These are phyloP conservation scores for Bolboschoenus planiculmis DNA, from an alignment of 176 grass and related monocot genomes.

Conservation along the genomic window DNA sequence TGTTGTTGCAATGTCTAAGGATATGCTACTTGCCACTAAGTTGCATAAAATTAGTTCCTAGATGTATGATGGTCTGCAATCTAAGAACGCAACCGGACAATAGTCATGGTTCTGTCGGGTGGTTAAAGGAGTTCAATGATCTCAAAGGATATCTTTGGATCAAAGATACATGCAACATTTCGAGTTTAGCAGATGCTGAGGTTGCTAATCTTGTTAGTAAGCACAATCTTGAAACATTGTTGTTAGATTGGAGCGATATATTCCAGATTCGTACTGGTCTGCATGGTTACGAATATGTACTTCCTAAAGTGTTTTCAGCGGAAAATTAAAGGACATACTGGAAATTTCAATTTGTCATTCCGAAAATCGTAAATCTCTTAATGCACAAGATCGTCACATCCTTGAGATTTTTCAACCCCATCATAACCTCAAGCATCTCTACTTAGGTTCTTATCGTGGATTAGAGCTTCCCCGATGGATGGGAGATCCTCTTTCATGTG, in stretches of 20 bases:
- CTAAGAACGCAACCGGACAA: background rate
- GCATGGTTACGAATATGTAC: too few species aligned
- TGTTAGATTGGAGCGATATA: background rate
- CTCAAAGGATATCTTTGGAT: background rate
- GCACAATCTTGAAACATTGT: background rate
- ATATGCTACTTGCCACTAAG: background rate
- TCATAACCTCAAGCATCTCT: background rate
- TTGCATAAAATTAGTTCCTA: background rate
- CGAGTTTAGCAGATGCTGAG: background rate
- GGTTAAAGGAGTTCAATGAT: slow-evolving; percentile 8
- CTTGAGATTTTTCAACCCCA: slow-evolving; percentile 8
- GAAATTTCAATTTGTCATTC: background rate
- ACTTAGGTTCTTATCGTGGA: background rate
- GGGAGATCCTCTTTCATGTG: slow-evolving; percentile 8
- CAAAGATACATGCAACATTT: background rate
- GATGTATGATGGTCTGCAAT: background rate
- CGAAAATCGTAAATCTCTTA: background rate
- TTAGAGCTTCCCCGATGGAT: background rate
- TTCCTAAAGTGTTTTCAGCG: background rate
- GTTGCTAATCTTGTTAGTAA: background rate
- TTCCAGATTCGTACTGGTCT: too few species aligned
- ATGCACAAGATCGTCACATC: background rate
- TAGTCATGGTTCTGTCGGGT: background rate
- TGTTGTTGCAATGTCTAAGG: background rate
- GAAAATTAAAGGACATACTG: background rate